These are phyloP conservation scores for Graphilbum fragrans DNA, from an alignment of 2,329 filamentous ascomycete species.

Conservation along the genomic window DNA sequence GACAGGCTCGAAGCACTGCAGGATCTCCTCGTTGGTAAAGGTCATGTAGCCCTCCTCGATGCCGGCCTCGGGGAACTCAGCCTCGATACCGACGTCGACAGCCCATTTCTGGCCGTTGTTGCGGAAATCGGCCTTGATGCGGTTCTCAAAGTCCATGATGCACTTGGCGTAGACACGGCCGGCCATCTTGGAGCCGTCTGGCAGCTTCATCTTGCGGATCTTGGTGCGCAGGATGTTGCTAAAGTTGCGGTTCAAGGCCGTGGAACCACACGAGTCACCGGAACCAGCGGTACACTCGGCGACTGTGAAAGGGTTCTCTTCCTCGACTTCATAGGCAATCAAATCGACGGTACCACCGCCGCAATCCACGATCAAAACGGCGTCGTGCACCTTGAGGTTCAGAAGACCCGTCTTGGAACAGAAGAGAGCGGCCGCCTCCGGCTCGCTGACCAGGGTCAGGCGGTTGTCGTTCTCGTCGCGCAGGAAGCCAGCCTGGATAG, in stretches of 20 bases:
- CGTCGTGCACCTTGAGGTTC: constrained; percentile 95
- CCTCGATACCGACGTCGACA: constrained; percentile 95
- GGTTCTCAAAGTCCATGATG: constrained; percentile 99
- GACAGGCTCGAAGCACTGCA: constrained; percentile 97
- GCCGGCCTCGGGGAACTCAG: constrained; percentile 91
- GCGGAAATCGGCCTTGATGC: constrained; percentile 98
- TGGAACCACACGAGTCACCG: constrained; percentile 96
- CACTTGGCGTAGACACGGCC: constrained; percentile 97
- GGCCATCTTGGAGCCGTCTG: constrained; percentile 93
- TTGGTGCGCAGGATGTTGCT: constrained; percentile 96
- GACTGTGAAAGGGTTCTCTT: constrained; percentile 93
- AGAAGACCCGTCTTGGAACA: constrained; percentile 93
- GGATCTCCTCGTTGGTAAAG: constrained; percentile 97
- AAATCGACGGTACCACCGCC: constrained; percentile 97
- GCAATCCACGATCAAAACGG: constrained; percentile 96
- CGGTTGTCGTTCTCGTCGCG: constrained; percentile 97
- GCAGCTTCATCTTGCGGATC: constrained; percentile 98
- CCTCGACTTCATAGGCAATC: constrained; percentile 97
- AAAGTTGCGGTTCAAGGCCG: constrained; percentile 93
- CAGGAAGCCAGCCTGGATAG: constrained; percentile 92
- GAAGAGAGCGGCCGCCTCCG: constrained; percentile 93
- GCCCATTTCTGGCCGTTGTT: constrained; percentile 99
- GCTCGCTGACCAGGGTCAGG: constrained; percentile 87
- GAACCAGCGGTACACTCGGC: constrained; percentile 95
- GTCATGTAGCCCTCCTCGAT: constrained; percentile 99